phyloP scores from a whole-genome alignment of 805 yeast species.

The Saccharomycopsis fodiens region DNA sequence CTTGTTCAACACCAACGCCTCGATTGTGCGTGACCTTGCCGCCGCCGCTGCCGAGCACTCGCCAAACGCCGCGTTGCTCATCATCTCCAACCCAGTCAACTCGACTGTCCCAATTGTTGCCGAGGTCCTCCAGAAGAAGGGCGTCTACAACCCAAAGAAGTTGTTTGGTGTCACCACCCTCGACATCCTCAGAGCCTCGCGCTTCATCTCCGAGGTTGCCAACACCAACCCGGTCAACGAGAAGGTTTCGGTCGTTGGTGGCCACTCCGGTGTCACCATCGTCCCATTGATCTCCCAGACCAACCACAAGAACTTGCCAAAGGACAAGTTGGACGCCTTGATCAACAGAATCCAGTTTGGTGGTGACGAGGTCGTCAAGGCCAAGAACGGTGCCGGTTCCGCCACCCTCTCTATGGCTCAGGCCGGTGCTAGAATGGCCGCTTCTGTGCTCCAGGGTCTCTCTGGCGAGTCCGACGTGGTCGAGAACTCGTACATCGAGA shows the following conservation, averaged over 20 bases:
- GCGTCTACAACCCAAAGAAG: slow-evolving; percentile 68
- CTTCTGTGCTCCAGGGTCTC: slow-evolving; percentile 50
- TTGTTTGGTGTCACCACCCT: slow-evolving; percentile 79
- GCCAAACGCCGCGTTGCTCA: slow-evolving; percentile 58
- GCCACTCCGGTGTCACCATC: slow-evolving; percentile 79
- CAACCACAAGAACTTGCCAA: slow-evolving; percentile 37
- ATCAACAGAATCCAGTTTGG: slow-evolving; percentile 77
- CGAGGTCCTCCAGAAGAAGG: slow-evolving; percentile 65
- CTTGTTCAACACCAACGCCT: slow-evolving; percentile 76
- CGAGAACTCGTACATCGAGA: slow-evolving; percentile 69
- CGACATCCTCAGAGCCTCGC: slow-evolving; percentile 65
- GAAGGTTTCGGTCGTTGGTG: slow-evolving; percentile 72
- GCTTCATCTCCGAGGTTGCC: slow-evolving; percentile 56
- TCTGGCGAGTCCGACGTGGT: slow-evolving; percentile 46
- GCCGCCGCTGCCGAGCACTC: slow-evolving; percentile 57
- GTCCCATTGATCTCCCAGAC: slow-evolving; percentile 67
- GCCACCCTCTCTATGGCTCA: slow-evolving; percentile 84
- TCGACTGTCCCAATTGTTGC: slow-evolving; percentile 80
- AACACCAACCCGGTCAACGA: slow-evolving; percentile 52
- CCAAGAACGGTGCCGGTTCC: slow-evolving; percentile 78
- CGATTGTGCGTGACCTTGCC: slow-evolving; percentile 72
- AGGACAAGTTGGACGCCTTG: slow-evolving; percentile 46
- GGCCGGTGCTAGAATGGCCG: slow-evolving; percentile 73
- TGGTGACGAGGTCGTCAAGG: slow-evolving; percentile 85
- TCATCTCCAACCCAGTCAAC: slow-evolving; percentile 79